A percentile compares a stretch with the other conserved stretches of the same genome.
These are phyloP conservation scores for Calonectria pseudoturangicola DNA, from an alignment of 2,329 filamentous ascomycete genomes.

Conservation along the genomic window DNA sequence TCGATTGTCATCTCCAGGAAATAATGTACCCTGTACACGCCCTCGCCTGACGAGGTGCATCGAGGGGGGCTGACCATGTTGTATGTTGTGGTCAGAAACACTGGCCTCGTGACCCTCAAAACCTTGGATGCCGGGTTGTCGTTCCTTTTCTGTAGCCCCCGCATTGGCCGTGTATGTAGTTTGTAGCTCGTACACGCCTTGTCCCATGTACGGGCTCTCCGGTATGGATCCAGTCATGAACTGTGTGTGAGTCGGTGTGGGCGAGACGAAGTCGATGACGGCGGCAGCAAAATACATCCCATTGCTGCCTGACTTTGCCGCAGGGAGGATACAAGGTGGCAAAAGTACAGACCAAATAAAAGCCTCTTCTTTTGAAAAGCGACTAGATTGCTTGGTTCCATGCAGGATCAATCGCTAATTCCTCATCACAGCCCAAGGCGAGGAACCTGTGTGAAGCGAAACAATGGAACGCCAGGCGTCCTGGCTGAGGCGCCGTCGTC, in stretches of 20 bases:
- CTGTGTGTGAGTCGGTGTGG: slow-evolving; percentile 26
- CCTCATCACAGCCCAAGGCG: slow-evolving; percentile 11
- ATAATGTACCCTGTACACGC: slow-evolving; percentile 10
- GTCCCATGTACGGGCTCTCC: slow-evolving; percentile 9
- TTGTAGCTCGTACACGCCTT: slow-evolving; percentile 9
- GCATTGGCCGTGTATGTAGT: slow-evolving; percentile 27
- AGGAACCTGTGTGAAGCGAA: slow-evolving; percentile 7
- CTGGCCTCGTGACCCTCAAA: slow-evolving; percentile 31
- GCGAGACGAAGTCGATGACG: slow-evolving; percentile 21
- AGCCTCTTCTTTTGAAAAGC: slow-evolving; percentile 5
- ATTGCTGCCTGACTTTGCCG: slow-evolving; percentile 38
- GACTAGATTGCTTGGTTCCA: neutral
- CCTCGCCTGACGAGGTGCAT: slow-evolving; percentile 33
- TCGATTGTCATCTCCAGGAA: slow-evolving; percentile 10
- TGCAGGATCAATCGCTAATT: slow-evolving; percentile 2
- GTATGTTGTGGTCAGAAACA: slow-evolving; percentile 38
- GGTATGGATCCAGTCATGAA: slow-evolving; percentile 28
- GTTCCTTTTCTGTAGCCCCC: slow-evolving; percentile 31
- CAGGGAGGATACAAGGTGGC: neutral
- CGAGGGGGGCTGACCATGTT: slow-evolving; percentile 15
- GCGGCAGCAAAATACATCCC: slow-evolving; percentile 9
- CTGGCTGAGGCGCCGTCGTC: slow-evolving; percentile 20
- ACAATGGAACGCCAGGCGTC: slow-evolving; percentile 3
- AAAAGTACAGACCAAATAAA: slow-evolving; percentile 8
- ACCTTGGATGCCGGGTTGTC: slow-evolving; percentile 28